phyloP scores from a whole-genome alignment of 805 yeast species.

The Maudiozyma pseudohumilis region DNA sequence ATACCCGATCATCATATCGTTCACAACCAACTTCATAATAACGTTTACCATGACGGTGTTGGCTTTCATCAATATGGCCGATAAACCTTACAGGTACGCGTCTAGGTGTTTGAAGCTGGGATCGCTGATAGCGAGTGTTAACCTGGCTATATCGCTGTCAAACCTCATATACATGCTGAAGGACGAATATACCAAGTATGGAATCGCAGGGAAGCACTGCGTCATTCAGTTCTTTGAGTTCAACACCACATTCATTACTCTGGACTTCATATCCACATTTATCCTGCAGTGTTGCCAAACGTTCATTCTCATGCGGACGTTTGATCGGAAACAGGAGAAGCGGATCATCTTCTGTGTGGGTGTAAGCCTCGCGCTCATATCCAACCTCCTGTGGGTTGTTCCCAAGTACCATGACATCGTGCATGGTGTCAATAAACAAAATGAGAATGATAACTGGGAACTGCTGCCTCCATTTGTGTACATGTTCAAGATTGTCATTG shows the following conservation, averaged over 20 bases:
- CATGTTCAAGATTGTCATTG: slow-evolving; percentile 59
- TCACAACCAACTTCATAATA: slow-evolving; percentile 56
- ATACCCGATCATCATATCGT: slow-evolving; percentile 51
- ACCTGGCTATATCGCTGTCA: slow-evolving; percentile 41
- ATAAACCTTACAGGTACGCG: slow-evolving; percentile 42
- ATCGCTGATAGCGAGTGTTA: slow-evolving; percentile 43
- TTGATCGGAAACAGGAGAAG: slow-evolving; percentile 59
- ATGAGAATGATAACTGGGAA: slow-evolving; percentile 33
- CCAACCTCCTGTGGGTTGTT: slow-evolving; percentile 64
- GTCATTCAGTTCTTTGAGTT: slow-evolving; percentile 32
- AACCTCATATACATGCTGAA: slow-evolving; percentile 38
- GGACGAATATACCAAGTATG: slow-evolving; percentile 35
- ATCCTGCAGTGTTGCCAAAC: slow-evolving; percentile 59
- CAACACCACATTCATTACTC: slow-evolving; percentile 38
- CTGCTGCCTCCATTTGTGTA: slow-evolving; percentile 67
- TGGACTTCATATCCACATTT: slow-evolving; percentile 50
- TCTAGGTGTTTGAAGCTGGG: slow-evolving; percentile 30
- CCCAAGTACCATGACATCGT: slow-evolving; percentile 27
- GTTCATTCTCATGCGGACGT: slow-evolving; percentile 57
- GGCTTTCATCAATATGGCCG: slow-evolving; percentile 54
- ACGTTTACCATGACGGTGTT: slow-evolving; percentile 54
- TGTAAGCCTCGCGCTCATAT: slow-evolving; percentile 37
- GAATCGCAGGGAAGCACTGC: slow-evolving; percentile 22
- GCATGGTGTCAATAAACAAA: neutral
- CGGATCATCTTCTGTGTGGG: slow-evolving; percentile 54